These are phyloP conservation scores for Debaryomycetaceae sp. DNA, from an alignment of 1,139 yeast genomes.

Conservation along the genomic window DNA sequence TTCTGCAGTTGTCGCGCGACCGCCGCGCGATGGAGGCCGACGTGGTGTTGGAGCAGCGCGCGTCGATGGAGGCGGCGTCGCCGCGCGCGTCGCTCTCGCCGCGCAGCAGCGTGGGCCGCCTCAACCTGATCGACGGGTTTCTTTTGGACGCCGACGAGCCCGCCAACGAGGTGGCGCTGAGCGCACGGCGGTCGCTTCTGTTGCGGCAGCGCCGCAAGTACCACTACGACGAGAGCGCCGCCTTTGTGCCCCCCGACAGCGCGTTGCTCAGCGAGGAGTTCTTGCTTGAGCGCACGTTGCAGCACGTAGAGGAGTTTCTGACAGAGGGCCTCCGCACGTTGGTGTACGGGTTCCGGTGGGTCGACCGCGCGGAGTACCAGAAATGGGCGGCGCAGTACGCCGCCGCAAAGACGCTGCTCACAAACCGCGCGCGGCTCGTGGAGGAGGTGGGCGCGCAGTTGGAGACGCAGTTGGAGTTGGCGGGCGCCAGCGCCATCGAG, in stretches of 20 bases:
- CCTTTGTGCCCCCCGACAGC: constrained; percentile 54
- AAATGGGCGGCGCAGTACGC: constrained; percentile 65
- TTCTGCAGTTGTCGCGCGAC: constrained; percentile 53
- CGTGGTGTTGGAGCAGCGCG: constrained; percentile 51
- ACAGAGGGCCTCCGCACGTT: constrained; percentile 92
- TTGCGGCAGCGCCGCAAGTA: constrained; percentile 57
- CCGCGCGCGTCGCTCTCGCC: constrained; percentile 17
- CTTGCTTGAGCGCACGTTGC: constrained; percentile 76
- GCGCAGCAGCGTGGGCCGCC: constrained; percentile 14
- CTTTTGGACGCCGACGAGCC: constrained; percentile 53
- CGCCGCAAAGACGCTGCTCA: constrained; percentile 73
- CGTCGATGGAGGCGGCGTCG: constrained; percentile 18
- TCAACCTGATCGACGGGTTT: constrained; percentile 54
- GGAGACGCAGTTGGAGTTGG: constrained; percentile 61
- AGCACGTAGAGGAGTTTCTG: constrained; percentile 90
- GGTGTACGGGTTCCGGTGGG: constrained; percentile 74
- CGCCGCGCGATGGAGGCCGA: constrained; percentile 84
- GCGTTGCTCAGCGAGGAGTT: constrained; percentile 71
- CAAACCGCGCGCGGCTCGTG: constrained; percentile 59
- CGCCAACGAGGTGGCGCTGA: constrained; percentile 52
- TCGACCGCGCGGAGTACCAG: constrained; percentile 55
- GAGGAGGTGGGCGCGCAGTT: constrained; percentile 70
- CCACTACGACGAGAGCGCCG: constrained; percentile 20
- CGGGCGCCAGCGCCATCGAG: constrained; percentile 97
- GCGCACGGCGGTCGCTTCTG: constrained; percentile 62